Percentiles rank a stretch among this genome's conserved stretches.
Evolutionary conservation across 2,329 filamentous ascomycete genomes (phyloP).

Genomic region (Fusarium brevicatenulatum): DNA sequence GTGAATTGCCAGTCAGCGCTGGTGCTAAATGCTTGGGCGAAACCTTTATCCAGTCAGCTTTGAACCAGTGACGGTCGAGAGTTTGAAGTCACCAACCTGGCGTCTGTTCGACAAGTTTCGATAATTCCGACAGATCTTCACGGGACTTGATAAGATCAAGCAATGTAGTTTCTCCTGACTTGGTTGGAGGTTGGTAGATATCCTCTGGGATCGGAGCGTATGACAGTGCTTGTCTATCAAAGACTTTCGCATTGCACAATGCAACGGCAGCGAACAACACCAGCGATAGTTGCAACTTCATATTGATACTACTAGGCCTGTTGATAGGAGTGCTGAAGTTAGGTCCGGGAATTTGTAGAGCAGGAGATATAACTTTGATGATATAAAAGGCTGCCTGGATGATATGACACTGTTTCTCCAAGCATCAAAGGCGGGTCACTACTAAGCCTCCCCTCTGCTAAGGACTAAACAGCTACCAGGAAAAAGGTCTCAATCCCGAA

Average conservation of each 20-base stretch:
- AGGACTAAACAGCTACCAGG: not conserved
- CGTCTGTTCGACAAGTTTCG: not conserved
- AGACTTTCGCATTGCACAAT: not conserved
- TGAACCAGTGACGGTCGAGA: accelerated
- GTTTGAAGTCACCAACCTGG: not conserved
- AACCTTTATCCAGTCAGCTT: not conserved
- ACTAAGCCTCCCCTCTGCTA: not conserved
- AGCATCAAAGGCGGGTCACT: accelerated
- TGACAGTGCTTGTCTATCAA: not conserved
- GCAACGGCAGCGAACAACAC: not conserved
- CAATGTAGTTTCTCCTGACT: not conserved
- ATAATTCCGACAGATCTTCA: not conserved
- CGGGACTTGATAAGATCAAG: not conserved
- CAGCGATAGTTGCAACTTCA: not conserved
- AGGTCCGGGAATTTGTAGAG: not conserved
- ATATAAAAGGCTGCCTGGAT: not conserved
- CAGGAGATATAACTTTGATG: not conserved
- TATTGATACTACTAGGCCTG: not conserved
- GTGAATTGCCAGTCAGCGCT: not conserved
- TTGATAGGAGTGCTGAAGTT: accelerated
- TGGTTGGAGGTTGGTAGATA: not conserved
- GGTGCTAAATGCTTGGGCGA: not conserved
- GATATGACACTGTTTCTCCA: too few relatives aligned
- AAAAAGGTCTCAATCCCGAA: not conserved
- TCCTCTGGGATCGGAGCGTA: not conserved